Evolutionary conservation across 352 stramenopile genomes (phyloP), one percentile per base, ranked within the genome.

Genomic region (Peronospora destructor): DNA sequence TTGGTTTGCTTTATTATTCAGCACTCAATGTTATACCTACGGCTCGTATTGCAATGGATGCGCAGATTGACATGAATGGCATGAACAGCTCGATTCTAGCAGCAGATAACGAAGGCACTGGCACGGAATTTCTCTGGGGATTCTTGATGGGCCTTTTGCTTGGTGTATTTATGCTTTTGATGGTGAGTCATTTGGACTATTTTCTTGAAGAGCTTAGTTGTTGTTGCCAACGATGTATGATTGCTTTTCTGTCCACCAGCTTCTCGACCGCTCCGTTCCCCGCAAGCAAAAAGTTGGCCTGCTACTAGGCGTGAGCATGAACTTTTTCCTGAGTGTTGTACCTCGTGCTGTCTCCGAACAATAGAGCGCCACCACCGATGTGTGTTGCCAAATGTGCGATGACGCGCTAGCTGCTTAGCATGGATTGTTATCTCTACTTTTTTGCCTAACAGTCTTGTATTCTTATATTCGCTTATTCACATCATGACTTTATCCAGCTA

Each of bases 301-400:
- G 40, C 56, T 94, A 37, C 68, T 91, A 25, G 83, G 83, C 44
- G 83, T 94, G 36, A 89, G 77, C 66, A 89, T 94, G 72, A 94
- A 94, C 46, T 89, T 94, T 60, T 87, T 94, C 56, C 64, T 94
- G 45, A 94, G 79, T 59, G 78, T 94, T 49, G 71, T 94, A n/a
- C 80, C 80, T 17, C 80, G 78, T 53, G 75, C 74, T 47, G 75
- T 89, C 46, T 78, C 77, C 2, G 75, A 89, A 39, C 71, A 72
- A 68, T 75, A 75, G 57, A 61, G 34, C 30, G 8, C 10, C 8
- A 16, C 12, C 9, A 14, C 10, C 12, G 12, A 5, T 16, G 30
- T 14, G 9, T 36, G 13, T 32, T 32, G 7, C 8, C 6, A 32
- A 32, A 6, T 26, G 2, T 6, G 3, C 23, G 23, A 6, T 26